Percentiles rank a stretch among this genome's conserved stretches.
Conservation (phyloP, 2,329 filamentous ascomycete species). For the Fusarium brachygibbosum region DNA sequence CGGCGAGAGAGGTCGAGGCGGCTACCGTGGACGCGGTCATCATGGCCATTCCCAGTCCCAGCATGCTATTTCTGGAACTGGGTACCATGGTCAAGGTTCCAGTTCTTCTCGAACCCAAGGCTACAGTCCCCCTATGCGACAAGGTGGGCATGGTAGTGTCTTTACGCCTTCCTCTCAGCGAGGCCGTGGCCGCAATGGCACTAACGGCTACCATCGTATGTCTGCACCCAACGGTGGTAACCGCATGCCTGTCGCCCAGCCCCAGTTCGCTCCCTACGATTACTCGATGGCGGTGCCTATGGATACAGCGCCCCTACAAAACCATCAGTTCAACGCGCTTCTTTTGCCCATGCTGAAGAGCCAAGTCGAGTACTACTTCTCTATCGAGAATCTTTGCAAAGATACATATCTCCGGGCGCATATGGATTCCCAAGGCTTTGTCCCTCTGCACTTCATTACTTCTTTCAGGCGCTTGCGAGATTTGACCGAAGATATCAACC, state of each 20-base stretch:
- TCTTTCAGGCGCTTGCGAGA: slow-evolving; percentile 80
- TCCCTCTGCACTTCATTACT: slow-evolving; percentile 82
- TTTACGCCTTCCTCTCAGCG: slow-evolving; percentile 54
- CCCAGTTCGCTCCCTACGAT: slow-evolving; percentile 55
- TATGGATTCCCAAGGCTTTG: slow-evolving; percentile 97
- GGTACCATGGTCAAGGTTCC: slow-evolving; percentile 55
- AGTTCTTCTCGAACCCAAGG: slow-evolving; percentile 53
- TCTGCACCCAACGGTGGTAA: slow-evolving; percentile 56
- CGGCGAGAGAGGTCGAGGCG: slow-evolving; percentile 59
- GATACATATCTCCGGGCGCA: slow-evolving; percentile 88
- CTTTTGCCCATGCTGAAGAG: slow-evolving; percentile 59
- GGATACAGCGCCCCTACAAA: slow-evolving; percentile 53
- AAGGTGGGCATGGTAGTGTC: slow-evolving; percentile 55
- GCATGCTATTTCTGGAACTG: slow-evolving; percentile 45
- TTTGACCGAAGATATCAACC: slow-evolving; percentile 70
- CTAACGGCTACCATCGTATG: slow-evolving; percentile 57
- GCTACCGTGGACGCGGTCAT: slow-evolving; percentile 62
- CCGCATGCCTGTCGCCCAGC: slow-evolving; percentile 56
- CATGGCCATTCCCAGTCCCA: slow-evolving; percentile 55
- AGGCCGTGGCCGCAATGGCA: slow-evolving; percentile 54
- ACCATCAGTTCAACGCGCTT: slow-evolving; percentile 68
- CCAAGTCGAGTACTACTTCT: slow-evolving; percentile 94
- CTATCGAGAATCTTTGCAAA: slow-evolving; percentile 93
- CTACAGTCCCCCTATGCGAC: slow-evolving; percentile 62
- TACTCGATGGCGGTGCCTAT: slow-evolving; percentile 58